Conservation (phyloP, 176 grass and related monocot genomes). For the Puya raimondii region DNA sequence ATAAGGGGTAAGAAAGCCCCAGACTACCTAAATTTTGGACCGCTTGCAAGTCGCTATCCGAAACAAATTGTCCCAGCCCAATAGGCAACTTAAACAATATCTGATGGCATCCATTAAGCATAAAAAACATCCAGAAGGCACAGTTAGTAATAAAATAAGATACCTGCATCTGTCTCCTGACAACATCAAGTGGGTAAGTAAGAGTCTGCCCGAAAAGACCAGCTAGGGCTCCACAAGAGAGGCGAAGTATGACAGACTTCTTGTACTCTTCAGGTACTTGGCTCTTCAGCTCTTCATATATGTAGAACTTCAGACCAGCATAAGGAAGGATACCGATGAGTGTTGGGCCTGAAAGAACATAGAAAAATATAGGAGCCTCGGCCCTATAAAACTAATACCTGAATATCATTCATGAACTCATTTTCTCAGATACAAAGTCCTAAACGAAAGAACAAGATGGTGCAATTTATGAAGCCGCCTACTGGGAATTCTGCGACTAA, state of each 20-base stretch:
- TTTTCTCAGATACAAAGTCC: neutral
- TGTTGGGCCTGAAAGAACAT: slow-evolving; percentile 52
- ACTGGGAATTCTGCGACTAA: too few relatives aligned
- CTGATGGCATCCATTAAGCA: neutral
- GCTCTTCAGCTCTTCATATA: slow-evolving; percentile 84
- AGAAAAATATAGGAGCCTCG: neutral
- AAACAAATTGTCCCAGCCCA: slow-evolving; percentile 1
- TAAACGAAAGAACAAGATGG: neutral
- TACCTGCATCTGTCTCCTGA: slow-evolving; percentile 99
- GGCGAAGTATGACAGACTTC: slow-evolving; percentile 65
- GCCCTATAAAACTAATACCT: neutral
- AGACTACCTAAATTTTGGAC: slow-evolving; percentile 20
- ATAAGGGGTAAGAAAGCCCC: neutral
- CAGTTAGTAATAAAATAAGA: neutral
- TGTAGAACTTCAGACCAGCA: slow-evolving; percentile 99
- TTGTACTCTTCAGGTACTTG: slow-evolving; percentile 79
- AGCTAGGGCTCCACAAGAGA: slow-evolving; percentile 85
- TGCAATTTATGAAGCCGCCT: too few relatives aligned
- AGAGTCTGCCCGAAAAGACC: slow-evolving; percentile 98
- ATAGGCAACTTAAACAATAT: neutral
- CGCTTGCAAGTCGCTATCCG: neutral
- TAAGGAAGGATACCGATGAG: slow-evolving; percentile 94
- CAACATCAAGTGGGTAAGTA: slow-evolving; percentile 92
- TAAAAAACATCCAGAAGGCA: neutral
- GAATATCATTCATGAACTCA: neutral